Evolutionary conservation across 2,329 filamentous ascomycete genomes (phyloP), one percentile per base, ranked within the genome.

Genomic region (Xylariaceae sp.): DNA sequence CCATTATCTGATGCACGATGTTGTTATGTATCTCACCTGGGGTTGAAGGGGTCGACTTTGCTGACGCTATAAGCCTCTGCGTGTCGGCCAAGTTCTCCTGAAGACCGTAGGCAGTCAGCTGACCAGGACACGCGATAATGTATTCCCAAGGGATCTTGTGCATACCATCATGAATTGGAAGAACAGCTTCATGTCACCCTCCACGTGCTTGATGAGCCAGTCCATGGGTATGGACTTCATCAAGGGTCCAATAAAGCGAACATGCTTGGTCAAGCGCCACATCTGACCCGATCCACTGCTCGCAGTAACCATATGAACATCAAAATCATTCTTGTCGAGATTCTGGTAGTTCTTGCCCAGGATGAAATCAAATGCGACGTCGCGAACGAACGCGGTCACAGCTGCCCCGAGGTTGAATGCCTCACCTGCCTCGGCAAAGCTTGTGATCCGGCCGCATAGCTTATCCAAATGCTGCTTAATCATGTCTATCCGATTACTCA

Each of bases 181-280:
- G 22, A 48, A 52, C 14, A 43, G 6, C 22, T 47, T 44, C 4
- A 37, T 49, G 22, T 10, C 37, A 27, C 43, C 17, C 20, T 49
- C 40, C 16, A 23, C 37, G 17, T 33, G n/a, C 29, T 44, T 44
- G 5, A 47, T 42, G 27, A 49, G 6, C 47, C 40, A 44, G 36
- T 34, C 22, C 22, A 44, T 22, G 2, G 55, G 56, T 5, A 57
- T 43, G 16, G 44, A 40, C 23, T 42, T 50, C 23, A 59, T 17
- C 14, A 47, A 4, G 1, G 50, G 43, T 10, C 41, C 42, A 12
- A 55, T 32, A 35, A 46, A 57, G 12, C 47, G 53, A 14, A 55
- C 22, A 46, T 56, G 55, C 45, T 55, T 59, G 11, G 44, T 49
- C 41, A 45, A 14, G 11, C 54, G 47, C 50, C 54, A 50, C 16